phyloP scores from a whole-genome alignment of 345 rosid genomes.

The Eucalyptus pauciflora region DNA sequence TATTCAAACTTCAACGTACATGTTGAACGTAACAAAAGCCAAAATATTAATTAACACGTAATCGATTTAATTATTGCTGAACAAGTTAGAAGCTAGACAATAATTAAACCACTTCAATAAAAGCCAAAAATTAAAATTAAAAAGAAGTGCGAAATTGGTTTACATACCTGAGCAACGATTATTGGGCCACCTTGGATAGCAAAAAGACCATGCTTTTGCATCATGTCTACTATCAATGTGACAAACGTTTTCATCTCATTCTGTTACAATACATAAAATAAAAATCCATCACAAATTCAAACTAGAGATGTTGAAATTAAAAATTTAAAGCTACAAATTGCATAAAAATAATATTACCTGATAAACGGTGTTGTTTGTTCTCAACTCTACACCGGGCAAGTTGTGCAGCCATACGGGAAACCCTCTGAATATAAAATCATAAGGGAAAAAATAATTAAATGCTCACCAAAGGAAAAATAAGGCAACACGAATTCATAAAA shows the following conservation, averaged over 20 bases:
- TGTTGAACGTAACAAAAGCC: not conserved
- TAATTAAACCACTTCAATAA: not conserved
- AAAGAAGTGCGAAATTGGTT: not conserved
- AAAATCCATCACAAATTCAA: not conserved
- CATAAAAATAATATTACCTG: conserved; percentile 17
- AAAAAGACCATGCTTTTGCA: conserved; percentile 15
- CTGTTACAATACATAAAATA: not conserved
- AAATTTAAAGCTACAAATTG: not conserved
- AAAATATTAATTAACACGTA: not conserved
- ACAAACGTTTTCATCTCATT: conserved; percentile 33
- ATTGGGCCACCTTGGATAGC: conserved; percentile 42
- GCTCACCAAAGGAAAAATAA: not conserved
- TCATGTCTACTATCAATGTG: conserved; percentile 15
- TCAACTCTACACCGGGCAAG: conserved; percentile 21
- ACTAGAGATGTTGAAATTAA: not conserved
- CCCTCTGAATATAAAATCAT: conserved; percentile 14
- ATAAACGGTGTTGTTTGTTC: conserved; percentile 37
- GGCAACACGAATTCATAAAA: not conserved
- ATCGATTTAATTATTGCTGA: not conserved
- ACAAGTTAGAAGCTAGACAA: not conserved
- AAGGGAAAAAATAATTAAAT: not conserved
- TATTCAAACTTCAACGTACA: not conserved
- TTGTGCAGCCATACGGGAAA: conserved; percentile 66
- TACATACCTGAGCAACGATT: conserved; percentile 24
- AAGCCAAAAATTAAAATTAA: no score